These are phyloP conservation scores for Claviceps citrina DNA, from an alignment of 2,329 filamentous ascomycete species.

Conservation along the genomic window DNA sequence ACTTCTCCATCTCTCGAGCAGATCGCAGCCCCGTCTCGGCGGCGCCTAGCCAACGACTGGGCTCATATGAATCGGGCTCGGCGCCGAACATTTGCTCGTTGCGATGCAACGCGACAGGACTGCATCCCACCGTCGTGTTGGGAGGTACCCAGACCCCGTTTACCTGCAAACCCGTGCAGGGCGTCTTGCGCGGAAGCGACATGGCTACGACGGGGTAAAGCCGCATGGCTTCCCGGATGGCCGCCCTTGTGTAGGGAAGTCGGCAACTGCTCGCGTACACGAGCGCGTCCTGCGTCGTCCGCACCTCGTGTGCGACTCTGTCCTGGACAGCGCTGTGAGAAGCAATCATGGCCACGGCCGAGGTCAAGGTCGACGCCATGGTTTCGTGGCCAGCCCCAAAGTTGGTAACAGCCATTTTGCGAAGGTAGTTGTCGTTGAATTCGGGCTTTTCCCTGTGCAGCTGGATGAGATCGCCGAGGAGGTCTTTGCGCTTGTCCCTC, in stretches of 20 bases:
- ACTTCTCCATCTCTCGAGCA: slow-evolving; percentile 29
- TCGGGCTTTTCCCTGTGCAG: slow-evolving; percentile 29
- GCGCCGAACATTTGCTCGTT: slow-evolving; percentile 33
- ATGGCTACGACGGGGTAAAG: slow-evolving; percentile 36
- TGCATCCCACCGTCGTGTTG: slow-evolving; percentile 35
- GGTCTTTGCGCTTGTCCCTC: slow-evolving; percentile 22
- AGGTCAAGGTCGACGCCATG: slow-evolving; percentile 35
- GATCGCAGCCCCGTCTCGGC: slow-evolving; percentile 5
- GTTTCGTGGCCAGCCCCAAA: slow-evolving; percentile 42
- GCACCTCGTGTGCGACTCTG: slow-evolving; percentile 20
- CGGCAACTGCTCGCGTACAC: slow-evolving; percentile 1
- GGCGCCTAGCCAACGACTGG: slow-evolving; percentile 31
- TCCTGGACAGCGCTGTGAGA: slow-evolving; percentile 20
- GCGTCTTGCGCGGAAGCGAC: slow-evolving; percentile 32
- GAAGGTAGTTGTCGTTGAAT: slow-evolving; percentile 32
- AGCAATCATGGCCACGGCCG: slow-evolving; percentile 31
- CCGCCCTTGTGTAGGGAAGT: slow-evolving; percentile 18
- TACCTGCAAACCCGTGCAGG: slow-evolving; percentile 20
- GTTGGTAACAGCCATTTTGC: slow-evolving; percentile 37
- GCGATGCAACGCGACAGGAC: slow-evolving; percentile 33
- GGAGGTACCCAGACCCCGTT: slow-evolving; percentile 27
- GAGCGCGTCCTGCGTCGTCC: slow-evolving; percentile 6
- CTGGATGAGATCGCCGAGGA: slow-evolving; percentile 31
- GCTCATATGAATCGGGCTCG: slow-evolving; percentile 27
- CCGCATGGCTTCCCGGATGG: slow-evolving; percentile 35